Conservation (phyloP, 305 asterid genomes). For the Fraxinus sp. region DNA sequence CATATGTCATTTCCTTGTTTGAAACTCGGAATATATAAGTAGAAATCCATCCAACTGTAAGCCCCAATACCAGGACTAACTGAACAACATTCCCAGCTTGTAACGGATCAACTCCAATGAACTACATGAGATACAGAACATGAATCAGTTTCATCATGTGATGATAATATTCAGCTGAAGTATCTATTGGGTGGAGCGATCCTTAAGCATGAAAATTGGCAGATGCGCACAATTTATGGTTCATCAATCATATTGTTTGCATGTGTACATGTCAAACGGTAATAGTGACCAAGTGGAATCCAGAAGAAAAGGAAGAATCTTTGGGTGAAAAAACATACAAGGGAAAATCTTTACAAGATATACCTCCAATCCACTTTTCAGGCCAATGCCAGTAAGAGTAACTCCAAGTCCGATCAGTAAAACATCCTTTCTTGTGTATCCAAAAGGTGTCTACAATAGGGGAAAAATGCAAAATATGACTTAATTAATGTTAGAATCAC, state of each 20-base stretch:
- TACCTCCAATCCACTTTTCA: constrained; percentile 42
- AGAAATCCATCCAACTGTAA: constrained; percentile 75
- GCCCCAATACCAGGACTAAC: constrained; percentile 79
- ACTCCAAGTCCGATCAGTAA: constrained; percentile 76
- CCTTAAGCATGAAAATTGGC: too few relatives aligned
- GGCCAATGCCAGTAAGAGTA: constrained; percentile 55
- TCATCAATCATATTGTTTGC: too few relatives aligned
- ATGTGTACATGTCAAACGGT: background rate
- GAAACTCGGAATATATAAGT: constrained; percentile 91
- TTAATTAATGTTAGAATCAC: background rate
- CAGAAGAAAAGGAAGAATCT: constrained; percentile 2
- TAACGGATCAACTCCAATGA: constrained; percentile 74
- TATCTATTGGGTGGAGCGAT: background rate
- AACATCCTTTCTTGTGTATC: constrained; percentile 91
- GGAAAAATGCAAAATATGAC: background rate
- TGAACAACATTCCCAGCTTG: constrained; percentile 93
- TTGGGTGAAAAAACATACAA: background rate
- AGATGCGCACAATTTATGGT: too few relatives aligned
- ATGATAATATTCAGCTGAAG: constrained; percentile 1
- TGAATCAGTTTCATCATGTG: background rate
- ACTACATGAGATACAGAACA: constrained; percentile 46
- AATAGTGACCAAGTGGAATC: background rate
- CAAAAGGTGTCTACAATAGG: constrained; percentile 45
- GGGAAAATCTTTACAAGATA: background rate
- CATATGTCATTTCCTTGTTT: constrained; percentile 95